Evolutionary conservation across 306 rosid genomes (phyloP), one percentile per base, ranked within the genome.

Genomic region (Cicer chorassanicum): DNA sequence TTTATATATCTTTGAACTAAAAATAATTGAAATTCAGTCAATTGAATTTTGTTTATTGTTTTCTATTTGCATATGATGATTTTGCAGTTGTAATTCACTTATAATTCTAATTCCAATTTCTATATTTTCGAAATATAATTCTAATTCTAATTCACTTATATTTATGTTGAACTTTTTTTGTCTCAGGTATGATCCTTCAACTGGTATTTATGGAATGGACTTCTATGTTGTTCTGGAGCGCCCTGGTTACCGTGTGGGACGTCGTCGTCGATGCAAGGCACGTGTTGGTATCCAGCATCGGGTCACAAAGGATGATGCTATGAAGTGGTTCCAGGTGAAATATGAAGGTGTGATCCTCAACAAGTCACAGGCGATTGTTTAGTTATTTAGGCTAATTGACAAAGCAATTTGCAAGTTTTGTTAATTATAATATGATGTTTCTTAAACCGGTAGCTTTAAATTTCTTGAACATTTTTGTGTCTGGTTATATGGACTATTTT

Each of bases 261-360:
- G 60, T 8, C 60, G 93, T 6, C 89, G 91, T 19, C 68, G 96
- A 24, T 92, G 96, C 96, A 92, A 92, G 83, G 54, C 96, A 13
- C 88, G 86, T 9, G 92, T 92, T 34, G 97, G 97, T 57, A 92
- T 92, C 80, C 97, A 85, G 80, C 96, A 92, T 74, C 86, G 97
- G 0, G 96, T 92, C 49, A 87, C 93, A 2, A 92, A 92, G 82
- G 97, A 92, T 6, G 97, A 90, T 72, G 82, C 96, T 8, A 92
- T 92, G 96, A 90, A 88, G 77, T 92, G 97, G 97, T 92, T 92
- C 83, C 93, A 92, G 78, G 93, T 90, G 83, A 92, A 90, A 71
- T 90, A 92, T 3, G 97, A 92, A 81, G 97, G 96, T 55, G 97
- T 92, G 75, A 92, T 92, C 84, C 93, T 92, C 21, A 92, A 92